Evolutionary conservation across 2,329 filamentous ascomycete species (phyloP), one percentile per base, ranked within the genome.

Genomic region (Trichophyton verrucosum): DNA sequence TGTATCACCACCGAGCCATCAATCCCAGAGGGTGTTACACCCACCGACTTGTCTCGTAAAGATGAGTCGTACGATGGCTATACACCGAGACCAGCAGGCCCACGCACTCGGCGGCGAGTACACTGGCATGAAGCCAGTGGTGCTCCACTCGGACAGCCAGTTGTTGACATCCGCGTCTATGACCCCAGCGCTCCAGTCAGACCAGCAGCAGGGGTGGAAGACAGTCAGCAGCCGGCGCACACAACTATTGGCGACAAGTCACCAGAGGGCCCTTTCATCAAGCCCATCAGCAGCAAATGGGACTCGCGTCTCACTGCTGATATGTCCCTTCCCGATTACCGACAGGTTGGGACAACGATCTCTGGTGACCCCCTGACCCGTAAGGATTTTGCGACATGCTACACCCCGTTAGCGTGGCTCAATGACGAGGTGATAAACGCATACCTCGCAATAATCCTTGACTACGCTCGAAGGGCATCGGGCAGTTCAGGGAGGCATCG

Each of bases 341-440:
- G 65, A 20, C 63, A 67, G n/a, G 61, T 75, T 13, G 73, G 67
- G 3, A 70, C 61, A 38, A 72, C 73, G 3, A 62, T 71, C 4
- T 63, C 68, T 17, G 74, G 73, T n/a, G 72, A 74, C 30, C 67
- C 70, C 9, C 60, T 76, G 33, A 75, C 68, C 38, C 68, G 68
- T 55, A 69, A 64, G 33, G 72, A 75, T 61, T 69, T 76, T 49
- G 64, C 68, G 1, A 74, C 73, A 1, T 76, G 74, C 60, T 68
- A 69, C 59, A 70, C 67, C 3, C 67, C 65, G 4, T 58, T 68
- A 63, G 70, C 69, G 1, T 78, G 76, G 76, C 67, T 78, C 22
- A 78, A 78, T 59, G 76, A 78, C 61, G 76, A 77, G 60, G 70
- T 77, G 1, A 77, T 78, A 63, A 78, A 78, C 62, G 71, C 72